Conservation (phyloP, 345 rosid species). For the Melaleuca quinquenervia region DNA sequence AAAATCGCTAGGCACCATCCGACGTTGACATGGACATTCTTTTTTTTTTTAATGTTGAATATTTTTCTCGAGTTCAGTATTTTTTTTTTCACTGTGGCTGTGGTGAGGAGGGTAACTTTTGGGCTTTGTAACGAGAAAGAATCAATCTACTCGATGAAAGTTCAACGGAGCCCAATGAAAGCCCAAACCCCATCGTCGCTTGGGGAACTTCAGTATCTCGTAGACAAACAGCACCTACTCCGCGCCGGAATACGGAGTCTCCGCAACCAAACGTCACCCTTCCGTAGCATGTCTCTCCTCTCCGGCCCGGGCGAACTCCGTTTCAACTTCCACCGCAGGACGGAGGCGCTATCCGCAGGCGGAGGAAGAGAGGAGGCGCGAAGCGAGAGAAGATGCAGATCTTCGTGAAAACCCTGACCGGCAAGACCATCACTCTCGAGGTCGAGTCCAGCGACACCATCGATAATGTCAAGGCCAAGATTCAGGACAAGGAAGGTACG, state of each 20-base stretch:
- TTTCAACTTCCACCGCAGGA: background rate
- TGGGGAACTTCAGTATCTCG: background rate
- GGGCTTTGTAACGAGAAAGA: no score
- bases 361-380: background rate
- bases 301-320: background rate
- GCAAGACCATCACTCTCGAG: background rate
- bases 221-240: background rate
- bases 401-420: slow-evolving; percentile 50
- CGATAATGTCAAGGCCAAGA: background rate
- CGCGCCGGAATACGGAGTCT: background rate
- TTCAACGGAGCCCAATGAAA: no score
- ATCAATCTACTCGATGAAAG: no score
- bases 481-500: background rate
- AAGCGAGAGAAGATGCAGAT: slow-evolving; percentile 30
- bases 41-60: no score
- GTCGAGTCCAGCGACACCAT: background rate
- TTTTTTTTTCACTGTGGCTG: no score
- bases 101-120: no score
- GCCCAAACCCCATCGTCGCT: no score
- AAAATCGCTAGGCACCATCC: no score
- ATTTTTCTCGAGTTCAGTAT: no score
- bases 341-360: background rate
- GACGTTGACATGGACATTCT: no score
- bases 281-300: background rate
- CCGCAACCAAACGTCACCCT: no score